Evolutionary conservation across 306 rosid species (phyloP), one percentile per base, ranked within the genome.

Genomic region (Pterocarpus santalinus): DNA sequence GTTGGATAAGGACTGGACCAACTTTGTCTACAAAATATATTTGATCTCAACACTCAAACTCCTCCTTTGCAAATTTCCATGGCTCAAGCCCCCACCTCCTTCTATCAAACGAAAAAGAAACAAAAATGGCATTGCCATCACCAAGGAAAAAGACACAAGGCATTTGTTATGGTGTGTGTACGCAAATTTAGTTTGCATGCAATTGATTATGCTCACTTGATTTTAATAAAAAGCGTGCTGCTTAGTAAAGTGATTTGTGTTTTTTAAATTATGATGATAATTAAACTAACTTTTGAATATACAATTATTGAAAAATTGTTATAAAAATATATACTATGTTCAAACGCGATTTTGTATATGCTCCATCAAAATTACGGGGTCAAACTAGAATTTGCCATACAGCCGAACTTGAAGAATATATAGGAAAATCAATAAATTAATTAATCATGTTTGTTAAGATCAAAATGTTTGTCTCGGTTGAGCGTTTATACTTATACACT

Each of bases 1-100:
- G 84, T 46, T 70, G 72, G 78, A 71, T 62, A 71, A 61, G 76
- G 60, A 78, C 33, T 71, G 86, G 84, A 82, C 92, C 83, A 87
- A 58, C 85, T 82, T 85, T 82, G 73, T 63, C 64, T 44, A 57
- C 51, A 71, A 56, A 52, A 83, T 68, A 69, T 65, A 65, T 64
- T 66, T 67, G 30, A 72, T 79, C 62, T 69, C 32, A 11, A 65
- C 36, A 71, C 71, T 39, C 69, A 62, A 63, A 56, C 13, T 8
- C 12, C 53, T 69, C 49, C 62, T 80, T 81, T 61, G 55, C 78
- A 84, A 79, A 74, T 80, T 82, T 71, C 66, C 78, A 86, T 77
- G 84, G 71, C 65, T 28, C 53, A 73, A 72, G 72, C 63, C 89
- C 88, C 89, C 77, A 79, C 87, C 73, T 51, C 41, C 41, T 57